These are phyloP conservation scores for Hanseniaspora clermontiae DNA, from an alignment of 805 yeast species.

Conservation along the genomic window DNA sequence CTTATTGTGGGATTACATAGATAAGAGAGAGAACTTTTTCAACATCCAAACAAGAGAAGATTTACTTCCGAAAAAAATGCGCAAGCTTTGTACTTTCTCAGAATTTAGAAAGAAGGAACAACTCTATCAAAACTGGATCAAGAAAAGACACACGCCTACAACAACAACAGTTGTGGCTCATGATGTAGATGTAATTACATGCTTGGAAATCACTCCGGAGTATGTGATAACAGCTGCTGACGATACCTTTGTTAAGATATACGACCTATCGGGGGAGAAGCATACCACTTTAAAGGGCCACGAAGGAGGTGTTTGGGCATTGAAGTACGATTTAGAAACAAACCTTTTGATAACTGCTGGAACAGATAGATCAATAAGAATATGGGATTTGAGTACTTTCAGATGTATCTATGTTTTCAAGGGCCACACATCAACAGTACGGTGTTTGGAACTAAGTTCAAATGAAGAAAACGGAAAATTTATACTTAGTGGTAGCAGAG, in stretches of 20 bases:
- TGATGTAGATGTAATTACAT: constrained; percentile 78
- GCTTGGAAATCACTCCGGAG: constrained; percentile 84
- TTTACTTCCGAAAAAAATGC: constrained; percentile 33
- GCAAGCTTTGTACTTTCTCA: constrained; percentile 22
- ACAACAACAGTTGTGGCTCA: constrained; percentile 56
- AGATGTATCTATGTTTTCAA: constrained; percentile 80
- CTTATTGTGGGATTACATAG: constrained; percentile 56
- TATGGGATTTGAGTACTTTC: constrained; percentile 81
- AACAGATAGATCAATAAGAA: constrained; percentile 84
- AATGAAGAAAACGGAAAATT: constrained; percentile 55
- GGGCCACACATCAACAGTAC: constrained; percentile 86
- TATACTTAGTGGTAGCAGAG: constrained; percentile 73
- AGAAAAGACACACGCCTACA: constrained; percentile 54
- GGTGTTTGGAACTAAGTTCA: constrained; percentile 78
- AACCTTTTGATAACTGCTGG: constrained; percentile 70
- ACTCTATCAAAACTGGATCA: constrained; percentile 54
- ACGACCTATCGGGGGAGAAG: constrained; percentile 56
- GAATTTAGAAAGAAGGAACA: constrained; percentile 19
- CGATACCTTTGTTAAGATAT: constrained; percentile 68
- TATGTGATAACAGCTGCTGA: constrained; percentile 88
- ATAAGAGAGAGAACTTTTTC: constrained; percentile 46
- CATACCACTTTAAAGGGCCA: constrained; percentile 64
- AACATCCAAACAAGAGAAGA: constrained; percentile 25
- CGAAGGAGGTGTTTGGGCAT: constrained; percentile 98
- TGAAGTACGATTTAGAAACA: constrained; percentile 71